Evolutionary conservation across 1,284 basidiomycete genomes (phyloP), one percentile per base, ranked within the genome.

Genomic region (Tylopilus orsonianus): DNA sequence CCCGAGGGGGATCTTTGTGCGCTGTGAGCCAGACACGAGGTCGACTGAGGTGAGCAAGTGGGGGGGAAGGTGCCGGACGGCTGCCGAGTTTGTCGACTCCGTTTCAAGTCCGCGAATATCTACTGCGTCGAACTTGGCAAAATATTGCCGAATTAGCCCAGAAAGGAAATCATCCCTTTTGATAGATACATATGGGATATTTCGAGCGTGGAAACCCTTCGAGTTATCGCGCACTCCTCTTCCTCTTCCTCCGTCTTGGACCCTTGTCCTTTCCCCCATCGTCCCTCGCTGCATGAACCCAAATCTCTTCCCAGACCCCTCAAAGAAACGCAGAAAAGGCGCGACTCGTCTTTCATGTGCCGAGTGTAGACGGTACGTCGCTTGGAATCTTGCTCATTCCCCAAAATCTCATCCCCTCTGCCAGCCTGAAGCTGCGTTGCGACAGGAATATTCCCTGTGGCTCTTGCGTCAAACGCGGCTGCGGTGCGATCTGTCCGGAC

Each of bases 301-400:
- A 49, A 59, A 27, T 50, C 57, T 59, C 46, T 64, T 61, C 18
- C 62, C 71, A 13, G 70, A 67, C 46, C 70, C 73, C 13, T 61
- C 73, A 19, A 85, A 85, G 71, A 87, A 87, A 66, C 78, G 84
- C 40, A 77, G 85, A 65, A 85, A 88, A 54, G 86, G 86, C 36
- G 85, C 86, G 10, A 86, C 82, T 3, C 77, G 86, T 40, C 75
- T 89, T 35, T 86, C 84, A 5, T 88, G 85, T 59, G 86, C 86
- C 19, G 87, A 89, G 56, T 89, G 86, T 62, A 75, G 86, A 65
- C 77, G 87, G 83, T 80, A 35, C 4, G 49, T 52, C 29, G 2
- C 12, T 0, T 7, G 34, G 5, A 1, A 2, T 16, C 19, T 7
- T 2, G 14, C 8, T n/a, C 5, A 12, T 0, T 7, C 8, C 4